A percentile compares a stretch with the other conserved stretches of the same genome.
phyloP scores from a whole-genome alignment of 2,329 filamentous ascomycete genomes.

The Hypoxylon rubiginosum region DNA sequence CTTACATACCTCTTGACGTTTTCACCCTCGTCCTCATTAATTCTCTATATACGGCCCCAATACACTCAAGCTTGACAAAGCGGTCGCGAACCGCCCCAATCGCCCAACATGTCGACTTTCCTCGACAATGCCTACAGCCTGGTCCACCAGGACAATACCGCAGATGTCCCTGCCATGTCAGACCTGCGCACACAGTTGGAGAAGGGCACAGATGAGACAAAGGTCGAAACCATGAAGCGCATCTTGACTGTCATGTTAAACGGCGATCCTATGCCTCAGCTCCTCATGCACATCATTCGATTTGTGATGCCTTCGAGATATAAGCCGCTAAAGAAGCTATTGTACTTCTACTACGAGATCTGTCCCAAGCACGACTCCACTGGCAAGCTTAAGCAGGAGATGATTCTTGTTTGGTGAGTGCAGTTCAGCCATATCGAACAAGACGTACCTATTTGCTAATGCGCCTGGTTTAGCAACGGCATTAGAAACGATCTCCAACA shows the following conservation, averaged over 20 bases:
- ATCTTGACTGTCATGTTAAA: slow-evolving; percentile 98
- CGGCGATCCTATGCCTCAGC: slow-evolving; percentile 92
- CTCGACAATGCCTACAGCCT: slow-evolving; percentile 96
- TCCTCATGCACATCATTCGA: slow-evolving; percentile 99
- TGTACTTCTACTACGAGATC: slow-evolving; percentile 99
- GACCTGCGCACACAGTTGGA: slow-evolving; percentile 94
- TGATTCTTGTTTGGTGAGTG: slow-evolving; percentile 95
- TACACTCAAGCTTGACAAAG: slow-evolving; percentile 35
- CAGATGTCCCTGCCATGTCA: slow-evolving; percentile 89
- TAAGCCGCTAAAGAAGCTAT: slow-evolving; percentile 95
- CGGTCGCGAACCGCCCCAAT: slow-evolving; percentile 50
- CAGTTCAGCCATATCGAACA: slow-evolving; percentile 3
- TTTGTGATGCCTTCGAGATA: slow-evolving; percentile 99
- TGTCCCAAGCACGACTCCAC: slow-evolving; percentile 93
- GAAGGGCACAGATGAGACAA: slow-evolving; percentile 92
- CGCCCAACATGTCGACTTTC: slow-evolving; percentile 85
- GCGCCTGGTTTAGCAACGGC: slow-evolving; percentile 77
- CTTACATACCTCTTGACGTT: not conserved
- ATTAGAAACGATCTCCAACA: slow-evolving; percentile 98
- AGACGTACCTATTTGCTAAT: slow-evolving; percentile 7
- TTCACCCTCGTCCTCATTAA: not conserved
- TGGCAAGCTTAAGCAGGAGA: slow-evolving; percentile 98
- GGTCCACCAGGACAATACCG: slow-evolving; percentile 97
- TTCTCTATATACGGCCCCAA: slow-evolving; percentile 10
- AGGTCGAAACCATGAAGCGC: slow-evolving; percentile 96